Percentiles rank a stretch among this genome's conserved stretches.
Evolutionary conservation across 2,329 filamentous ascomycete species (phyloP).

Genomic region (Fusarium tricinctum): DNA sequence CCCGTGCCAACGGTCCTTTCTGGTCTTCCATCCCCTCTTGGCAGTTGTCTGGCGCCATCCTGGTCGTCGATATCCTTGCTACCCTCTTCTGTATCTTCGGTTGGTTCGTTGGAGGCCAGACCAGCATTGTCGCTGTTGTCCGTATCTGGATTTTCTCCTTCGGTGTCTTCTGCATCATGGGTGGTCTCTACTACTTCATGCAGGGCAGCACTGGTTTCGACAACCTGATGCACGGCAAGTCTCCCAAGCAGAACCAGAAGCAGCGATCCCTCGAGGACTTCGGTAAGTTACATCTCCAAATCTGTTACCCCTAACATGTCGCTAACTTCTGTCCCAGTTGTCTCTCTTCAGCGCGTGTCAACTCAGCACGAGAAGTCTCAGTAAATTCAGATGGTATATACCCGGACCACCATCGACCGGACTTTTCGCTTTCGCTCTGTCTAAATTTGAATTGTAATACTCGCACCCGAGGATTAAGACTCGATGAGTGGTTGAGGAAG

Average conservation of each 20-base stretch:
- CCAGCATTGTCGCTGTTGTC: slow-evolving; percentile 85
- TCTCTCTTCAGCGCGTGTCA: slow-evolving; percentile 89
- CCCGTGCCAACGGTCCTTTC: slow-evolving; percentile 91
- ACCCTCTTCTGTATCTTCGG: slow-evolving; percentile 90
- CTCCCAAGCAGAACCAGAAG: slow-evolving; percentile 83
- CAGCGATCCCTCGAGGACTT: slow-evolving; percentile 91
- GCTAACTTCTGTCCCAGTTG: slow-evolving; percentile 75
- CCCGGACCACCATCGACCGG: slow-evolving; percentile 55
- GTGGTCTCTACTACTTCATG: slow-evolving; percentile 80
- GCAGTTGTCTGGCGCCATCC: slow-evolving; percentile 83
- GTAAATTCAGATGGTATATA: slow-evolving; percentile 65
- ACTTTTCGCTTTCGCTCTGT: slow-evolving; percentile 58
- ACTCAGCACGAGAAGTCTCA: slow-evolving; percentile 92
- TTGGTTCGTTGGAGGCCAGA: slow-evolving; percentile 79
- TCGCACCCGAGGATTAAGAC: slow-evolving; percentile 54
- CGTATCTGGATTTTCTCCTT: slow-evolving; percentile 94
- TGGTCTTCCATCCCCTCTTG: slow-evolving; percentile 91
- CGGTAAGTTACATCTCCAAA: slow-evolving; percentile 68
- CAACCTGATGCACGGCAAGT: slow-evolving; percentile 94
- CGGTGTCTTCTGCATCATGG: slow-evolving; percentile 88
- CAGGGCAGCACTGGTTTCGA: slow-evolving; percentile 86
- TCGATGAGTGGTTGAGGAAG: slow-evolving; percentile 54
- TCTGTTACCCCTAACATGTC: not conserved
- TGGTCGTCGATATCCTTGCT: slow-evolving; percentile 85
- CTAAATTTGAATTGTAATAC: slow-evolving; percentile 59